Base-by-base conservation (phyloP, 805 yeast species). In the Naumovozyma baii region DNA sequence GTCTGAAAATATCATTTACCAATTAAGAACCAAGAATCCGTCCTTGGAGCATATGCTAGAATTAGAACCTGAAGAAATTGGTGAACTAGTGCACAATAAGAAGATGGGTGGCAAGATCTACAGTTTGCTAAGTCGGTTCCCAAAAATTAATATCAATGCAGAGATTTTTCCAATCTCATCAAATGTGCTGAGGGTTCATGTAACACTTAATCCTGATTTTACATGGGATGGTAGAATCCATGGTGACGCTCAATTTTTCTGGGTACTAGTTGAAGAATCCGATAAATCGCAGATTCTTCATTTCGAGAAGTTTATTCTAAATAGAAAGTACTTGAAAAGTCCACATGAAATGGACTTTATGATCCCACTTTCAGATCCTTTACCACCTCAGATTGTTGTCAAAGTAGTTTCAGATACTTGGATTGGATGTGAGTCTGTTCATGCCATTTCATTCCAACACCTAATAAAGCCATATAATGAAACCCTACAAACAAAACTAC, bases 251-350 rank as follows among this genome's bases (percentile, higher is more conserved):
- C 94, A 87, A 57, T 72, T 80, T 48, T 92, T 87, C 52, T 92
- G 98, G 98, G 71, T 92, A 3, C 72, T 90, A 46, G 94, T 90
- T 4, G 97, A 88, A 57, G 94, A 85, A 47, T 76, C 90, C 3
- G 85, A 81, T 40, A 73, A 74, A 38, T 73, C 83, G 0, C 72
- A 72, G 42, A 76, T 92, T 26, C 60, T 88, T 12, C 96, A 92
- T 54, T 80, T 78, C 42, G 96, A 92, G 46, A 84, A 79, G 55
- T 73, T 87, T 46, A 74, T 87, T 18, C 57, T 92, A 36, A 76
- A 74, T 44, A 74, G 69, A 45, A 74, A 69, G 36, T 79, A 76
- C 44, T 55, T 78, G 55, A 64, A 64, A 4, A 62, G 66, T 13
- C 59, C 65, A 1, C 94, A 84, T 57, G 84, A 77, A 50, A 66